These are phyloP conservation scores for Xylaria hypoxylon DNA, from an alignment of 2,329 filamentous ascomycete genomes.

Conservation along the genomic window DNA sequence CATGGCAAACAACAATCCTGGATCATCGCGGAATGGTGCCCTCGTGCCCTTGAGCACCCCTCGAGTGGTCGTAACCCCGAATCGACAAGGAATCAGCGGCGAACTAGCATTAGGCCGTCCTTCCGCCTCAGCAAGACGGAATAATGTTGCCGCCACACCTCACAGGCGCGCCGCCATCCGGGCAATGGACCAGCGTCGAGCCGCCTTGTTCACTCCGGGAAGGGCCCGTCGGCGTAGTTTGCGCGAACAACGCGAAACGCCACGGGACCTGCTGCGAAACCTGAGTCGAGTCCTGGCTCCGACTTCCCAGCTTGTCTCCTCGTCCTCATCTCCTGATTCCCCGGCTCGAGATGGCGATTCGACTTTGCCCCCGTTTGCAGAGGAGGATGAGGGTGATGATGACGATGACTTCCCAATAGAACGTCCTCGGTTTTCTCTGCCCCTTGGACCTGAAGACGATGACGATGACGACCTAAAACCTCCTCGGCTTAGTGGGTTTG, in stretches of 20 bases:
- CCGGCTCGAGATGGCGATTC: constrained; percentile 50
- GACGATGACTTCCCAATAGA: constrained; percentile 61
- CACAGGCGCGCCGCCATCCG: constrained; percentile 71
- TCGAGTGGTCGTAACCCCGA: constrained; percentile 48
- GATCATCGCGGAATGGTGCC: constrained; percentile 29
- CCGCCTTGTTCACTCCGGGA: constrained; percentile 70
- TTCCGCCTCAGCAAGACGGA: constrained; percentile 60
- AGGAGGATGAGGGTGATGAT: constrained; percentile 57
- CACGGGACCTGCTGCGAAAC: constrained; percentile 56
- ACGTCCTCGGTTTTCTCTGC: constrained; percentile 67
- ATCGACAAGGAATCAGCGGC: constrained; percentile 49
- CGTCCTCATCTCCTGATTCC: constrained; percentile 59
- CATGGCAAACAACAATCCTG: constrained; percentile 40
- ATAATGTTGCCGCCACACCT: constrained; percentile 61
- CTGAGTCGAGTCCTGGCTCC: constrained; percentile 67
- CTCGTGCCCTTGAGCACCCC: constrained; percentile 47
- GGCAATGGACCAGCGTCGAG: constrained; percentile 68
- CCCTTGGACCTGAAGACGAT: constrained; percentile 62
- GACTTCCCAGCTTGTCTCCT: constrained; percentile 56
- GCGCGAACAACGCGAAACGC: constrained; percentile 60
- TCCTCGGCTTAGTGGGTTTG: constrained; percentile 65
- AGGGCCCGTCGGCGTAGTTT: constrained; percentile 68
- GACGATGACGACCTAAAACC: constrained; percentile 62
- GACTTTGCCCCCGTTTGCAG: constrained; percentile 44
- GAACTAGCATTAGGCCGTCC: constrained; percentile 59